Conservation (phyloP, 495 filamentous ascomycete genomes). For the Penicillium goetzii region DNA sequence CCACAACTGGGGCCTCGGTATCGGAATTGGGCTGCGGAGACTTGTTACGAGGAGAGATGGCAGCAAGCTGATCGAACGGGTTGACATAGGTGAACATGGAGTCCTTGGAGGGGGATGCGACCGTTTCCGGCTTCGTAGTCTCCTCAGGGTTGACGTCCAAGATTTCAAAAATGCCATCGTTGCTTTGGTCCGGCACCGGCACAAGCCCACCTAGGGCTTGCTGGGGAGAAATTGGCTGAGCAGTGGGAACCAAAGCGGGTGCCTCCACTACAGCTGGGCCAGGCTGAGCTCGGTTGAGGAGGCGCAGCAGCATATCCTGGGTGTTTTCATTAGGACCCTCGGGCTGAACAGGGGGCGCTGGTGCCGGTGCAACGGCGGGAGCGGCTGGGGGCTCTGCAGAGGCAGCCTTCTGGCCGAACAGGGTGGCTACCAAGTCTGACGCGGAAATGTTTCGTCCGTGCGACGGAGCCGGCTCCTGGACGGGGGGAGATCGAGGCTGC, state of each 20-base stretch:
- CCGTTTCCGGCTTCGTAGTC: slow-evolving; percentile 40
- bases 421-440: slow-evolving; percentile 65
- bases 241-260: slow-evolving; percentile 17
- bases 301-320: slow-evolving; percentile 66
- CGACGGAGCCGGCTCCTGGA: slow-evolving; percentile 42
- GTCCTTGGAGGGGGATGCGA: slow-evolving; percentile 42
- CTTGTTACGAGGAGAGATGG: slow-evolving; percentile 66
- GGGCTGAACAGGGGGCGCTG: slow-evolving; percentile 24
- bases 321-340: slow-evolving; percentile 54
- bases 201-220: background rate
- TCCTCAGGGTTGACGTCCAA: slow-evolving; percentile 24
- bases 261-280: slow-evolving; percentile 30
- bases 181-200: slow-evolving; percentile 14
- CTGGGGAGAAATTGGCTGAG: slow-evolving; percentile 11
- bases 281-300: slow-evolving; percentile 64
- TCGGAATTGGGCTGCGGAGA: slow-evolving; percentile 48
- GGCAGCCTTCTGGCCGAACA: slow-evolving; percentile 49
- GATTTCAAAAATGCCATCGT: slow-evolving; percentile 23
- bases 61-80: slow-evolving; percentile 76
- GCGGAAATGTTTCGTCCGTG: slow-evolving; percentile 61
- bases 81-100: slow-evolving; percentile 76
- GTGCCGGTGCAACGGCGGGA: slow-evolving; percentile 17
- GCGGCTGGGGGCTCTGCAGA: slow-evolving; percentile 30
- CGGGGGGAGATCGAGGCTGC: slow-evolving; percentile 44
- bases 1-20: slow-evolving; percentile 41